Percentiles rank a stretch among this genome's conserved stretches.
Conservation (phyloP, 1,139 yeast species). For the Suhomyces kunorum region DNA sequence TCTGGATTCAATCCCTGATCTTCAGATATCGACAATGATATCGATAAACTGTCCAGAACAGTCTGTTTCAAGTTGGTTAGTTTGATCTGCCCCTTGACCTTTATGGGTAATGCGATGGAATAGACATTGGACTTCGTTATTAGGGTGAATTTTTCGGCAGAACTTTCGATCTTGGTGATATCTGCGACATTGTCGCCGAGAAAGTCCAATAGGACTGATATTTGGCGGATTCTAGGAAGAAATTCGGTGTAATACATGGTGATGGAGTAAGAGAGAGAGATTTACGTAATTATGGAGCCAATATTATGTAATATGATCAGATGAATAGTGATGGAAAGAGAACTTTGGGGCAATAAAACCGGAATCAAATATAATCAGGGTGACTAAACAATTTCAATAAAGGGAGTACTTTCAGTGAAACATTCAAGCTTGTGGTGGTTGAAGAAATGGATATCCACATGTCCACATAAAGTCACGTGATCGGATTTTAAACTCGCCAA, state of each 20-base stretch:
- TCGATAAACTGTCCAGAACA: slow-evolving; percentile 7
- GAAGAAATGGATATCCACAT: too few species aligned
- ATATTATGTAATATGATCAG: neutral
- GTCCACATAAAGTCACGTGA: too few species aligned
- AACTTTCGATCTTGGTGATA: slow-evolving; percentile 14
- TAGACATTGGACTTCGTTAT: slow-evolving; percentile 3
- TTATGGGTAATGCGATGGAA: slow-evolving; percentile 10
- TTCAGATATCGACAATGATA: slow-evolving; percentile 5
- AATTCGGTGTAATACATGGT: slow-evolving; percentile 40
- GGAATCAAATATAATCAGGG: too few species aligned
- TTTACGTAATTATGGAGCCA: neutral
- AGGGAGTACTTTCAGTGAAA: too few species aligned
- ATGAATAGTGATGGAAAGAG: neutral
- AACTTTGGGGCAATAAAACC: too few species aligned
- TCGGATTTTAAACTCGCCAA: too few species aligned
- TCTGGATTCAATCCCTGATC: slow-evolving; percentile 10
- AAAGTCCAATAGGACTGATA: slow-evolving; percentile 33
- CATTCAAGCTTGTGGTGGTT: too few species aligned
- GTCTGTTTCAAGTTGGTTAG: slow-evolving; percentile 14
- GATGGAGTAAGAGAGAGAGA: neutral
- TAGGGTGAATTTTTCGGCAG: slow-evolving; percentile 4
- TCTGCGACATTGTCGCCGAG: slow-evolving; percentile 13
- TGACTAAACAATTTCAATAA: too few species aligned
- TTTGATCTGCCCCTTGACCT: slow-evolving; percentile 8
- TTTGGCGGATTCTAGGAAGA: slow-evolving; percentile 38